Evolutionary conservation across 2,329 filamentous ascomycete genomes (phyloP).

Genomic region (Bipolaris cookei): DNA sequence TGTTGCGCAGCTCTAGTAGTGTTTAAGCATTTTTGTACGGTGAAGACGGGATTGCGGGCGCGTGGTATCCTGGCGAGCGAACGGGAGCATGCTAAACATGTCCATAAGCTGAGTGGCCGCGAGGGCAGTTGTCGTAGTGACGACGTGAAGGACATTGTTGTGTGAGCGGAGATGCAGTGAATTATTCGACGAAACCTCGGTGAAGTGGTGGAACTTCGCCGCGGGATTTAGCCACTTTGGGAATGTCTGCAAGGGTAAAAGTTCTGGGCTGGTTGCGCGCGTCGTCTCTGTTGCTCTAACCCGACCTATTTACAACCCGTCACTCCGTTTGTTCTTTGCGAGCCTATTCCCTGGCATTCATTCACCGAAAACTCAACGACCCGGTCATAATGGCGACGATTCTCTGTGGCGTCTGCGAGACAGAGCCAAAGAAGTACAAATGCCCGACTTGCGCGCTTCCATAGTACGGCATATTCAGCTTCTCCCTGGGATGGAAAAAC

Average conservation of each 20-base stretch:
- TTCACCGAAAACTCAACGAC: fast-evolving
- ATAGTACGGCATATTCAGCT: slow-evolving; percentile 46
- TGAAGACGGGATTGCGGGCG: slow-evolving; percentile 25
- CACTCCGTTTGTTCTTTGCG: no score
- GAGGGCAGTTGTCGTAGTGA: slow-evolving; percentile 27
- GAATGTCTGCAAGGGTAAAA: slow-evolving; percentile 14
- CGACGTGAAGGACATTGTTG: slow-evolving; percentile 38
- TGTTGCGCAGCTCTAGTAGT: slow-evolving; percentile 40
- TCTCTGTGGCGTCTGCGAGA: slow-evolving; percentile 54
- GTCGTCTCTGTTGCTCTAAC: slow-evolving; percentile 7
- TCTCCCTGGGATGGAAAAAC: neutral
- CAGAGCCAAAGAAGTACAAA: slow-evolving; percentile 57
- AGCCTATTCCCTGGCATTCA: fast-evolving
- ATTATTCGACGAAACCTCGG: slow-evolving; percentile 11
- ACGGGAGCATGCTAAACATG: slow-evolving; percentile 47
- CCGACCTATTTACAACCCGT: neutral
- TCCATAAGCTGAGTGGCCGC: slow-evolving; percentile 43
- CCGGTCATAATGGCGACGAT: slow-evolving; percentile 38
- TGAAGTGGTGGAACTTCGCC: slow-evolving; percentile 38
- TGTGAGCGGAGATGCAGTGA: slow-evolving; percentile 9
- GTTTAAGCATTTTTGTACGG: slow-evolving; percentile 42
- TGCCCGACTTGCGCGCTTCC: slow-evolving; percentile 56
- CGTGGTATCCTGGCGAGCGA: slow-evolving; percentile 25
- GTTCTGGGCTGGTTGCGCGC: slow-evolving; percentile 1
- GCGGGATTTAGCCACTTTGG: slow-evolving; percentile 39